Base-by-base conservation (phyloP, 179 eudicot species). In the Monotropa hypopitys region DNA sequence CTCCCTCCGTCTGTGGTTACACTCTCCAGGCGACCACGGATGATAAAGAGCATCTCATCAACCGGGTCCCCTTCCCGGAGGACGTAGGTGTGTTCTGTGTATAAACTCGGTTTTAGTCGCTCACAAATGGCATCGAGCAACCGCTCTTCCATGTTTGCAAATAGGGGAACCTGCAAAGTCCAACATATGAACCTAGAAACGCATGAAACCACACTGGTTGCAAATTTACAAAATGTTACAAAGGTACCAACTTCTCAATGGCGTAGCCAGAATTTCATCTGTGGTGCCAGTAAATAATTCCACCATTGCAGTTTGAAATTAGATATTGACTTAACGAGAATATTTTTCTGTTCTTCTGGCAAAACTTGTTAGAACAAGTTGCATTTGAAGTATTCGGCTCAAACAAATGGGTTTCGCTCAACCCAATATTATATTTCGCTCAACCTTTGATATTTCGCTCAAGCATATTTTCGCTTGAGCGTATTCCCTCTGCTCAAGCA, bases 41-140 rank as follows among this genome's bases (percentile, higher is more conserved):
- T 93, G 16, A 95, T 89, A 83, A 95, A 95, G 71, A 95, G 89
- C 97, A 95, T 95, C 76, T 95, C 96, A 4, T 93, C 84, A 7
- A 95, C 92, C 0, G 97, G 98, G 80, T 95, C 98, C 20, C 95
- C 99, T 82, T 95, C 98, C 10, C 95, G 87, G 30, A 95, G 97
- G 23, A 95, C 87, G 70, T 84, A 90, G 10, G 97, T 93, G 33
- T 88, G 88, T 78, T 95, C 87, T 0, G 97, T 95, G 90, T 93
- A 88, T 56, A 95, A 81, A 10, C 95, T 90, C 30, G 99, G 90
- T 50, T 87, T 87, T 4, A 95, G 81, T 65, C 96, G 93, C 80
- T 95, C 99, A 32, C 99, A 95, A 63, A 95, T 95, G 0, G 99
- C 98, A 53, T 95, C 98, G 0, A 95, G 98, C 33, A 95, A 87